Evolutionary conservation across 140 eudicot species (phyloP).

Genomic region (Erigeron philadelphicus): DNA sequence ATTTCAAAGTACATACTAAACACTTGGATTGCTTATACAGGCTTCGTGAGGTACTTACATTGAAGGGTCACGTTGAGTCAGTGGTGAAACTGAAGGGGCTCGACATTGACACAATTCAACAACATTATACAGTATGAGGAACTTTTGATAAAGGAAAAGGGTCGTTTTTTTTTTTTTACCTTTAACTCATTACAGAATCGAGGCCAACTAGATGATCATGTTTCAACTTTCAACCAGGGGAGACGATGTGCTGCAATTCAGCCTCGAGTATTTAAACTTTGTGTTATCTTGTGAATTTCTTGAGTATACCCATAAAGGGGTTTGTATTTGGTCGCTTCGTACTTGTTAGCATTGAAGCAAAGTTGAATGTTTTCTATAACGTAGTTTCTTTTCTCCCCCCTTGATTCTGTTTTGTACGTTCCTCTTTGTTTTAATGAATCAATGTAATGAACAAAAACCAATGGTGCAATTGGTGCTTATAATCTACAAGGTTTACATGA

Average conservation of each 20-base stretch:
- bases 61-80: constrained; percentile 86
- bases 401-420: constrained; percentile 8
- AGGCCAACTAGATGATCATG: constrained; percentile 25
- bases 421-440: constrained; percentile 18
- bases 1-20: background rate
- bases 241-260: constrained; percentile 14
- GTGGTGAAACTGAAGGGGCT: constrained; percentile 86
- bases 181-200: constrained; percentile 33
- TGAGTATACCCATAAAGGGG: constrained; percentile 22
- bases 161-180: constrained; percentile 17
- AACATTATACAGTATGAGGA: constrained; percentile 70
- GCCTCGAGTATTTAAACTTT: constrained; percentile 27
- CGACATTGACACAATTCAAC: constrained; percentile 77
- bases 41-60: constrained; percentile 77
- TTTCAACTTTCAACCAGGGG: constrained; percentile 22
- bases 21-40: constrained; percentile 22
- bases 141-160: constrained; percentile 27
- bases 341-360: constrained; percentile 30
- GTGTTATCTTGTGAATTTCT: constrained; percentile 32
- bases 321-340: constrained; percentile 32
- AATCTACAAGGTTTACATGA: constrained; percentile 26
- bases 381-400: background rate
- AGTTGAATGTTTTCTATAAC: constrained; percentile 25
- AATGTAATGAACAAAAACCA: constrained; percentile 33
- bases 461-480: constrained; percentile 28